Conservation (phyloP, 495 filamentous ascomycete genomes). For the Neurospora sp. region DNA sequence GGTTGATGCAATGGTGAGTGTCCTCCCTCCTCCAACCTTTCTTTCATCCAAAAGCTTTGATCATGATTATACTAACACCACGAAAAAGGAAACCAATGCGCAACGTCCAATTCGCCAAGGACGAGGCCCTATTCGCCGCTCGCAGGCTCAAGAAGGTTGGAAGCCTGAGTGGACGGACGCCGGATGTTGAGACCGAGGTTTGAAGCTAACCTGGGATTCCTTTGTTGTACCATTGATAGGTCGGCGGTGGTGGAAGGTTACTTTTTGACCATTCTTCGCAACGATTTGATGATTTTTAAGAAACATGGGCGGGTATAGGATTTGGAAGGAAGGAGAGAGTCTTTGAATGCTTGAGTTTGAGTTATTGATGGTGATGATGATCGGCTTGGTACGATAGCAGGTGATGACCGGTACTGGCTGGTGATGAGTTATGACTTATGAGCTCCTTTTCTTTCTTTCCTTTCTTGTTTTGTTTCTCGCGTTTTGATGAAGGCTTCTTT, state of each 20-base stretch:
- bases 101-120: slow-evolving; percentile 60
- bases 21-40: too few relatives aligned
- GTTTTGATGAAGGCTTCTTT: neutral
- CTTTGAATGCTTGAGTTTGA: neutral
- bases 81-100: slow-evolving; percentile 46
- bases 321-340: neutral
- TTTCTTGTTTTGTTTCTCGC: neutral
- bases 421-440: neutral
- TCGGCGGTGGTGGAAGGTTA: neutral
- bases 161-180: slow-evolving; percentile 48
- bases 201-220: neutral
- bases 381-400: neutral
- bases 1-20: slow-evolving; percentile 61
- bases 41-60: too few relatives aligned
- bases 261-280: neutral
- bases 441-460: neutral
- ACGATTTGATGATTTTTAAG: neutral
- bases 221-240: neutral
- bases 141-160: slow-evolving; percentile 47
- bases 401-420: neutral
- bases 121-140: slow-evolving; percentile 54
- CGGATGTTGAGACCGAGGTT: slow-evolving; percentile 62
- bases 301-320: neutral
- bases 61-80: neutral
- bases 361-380: neutral